Conservation (phyloP, 2,329 filamentous ascomycete species). For the Didymella lethalis region DNA sequence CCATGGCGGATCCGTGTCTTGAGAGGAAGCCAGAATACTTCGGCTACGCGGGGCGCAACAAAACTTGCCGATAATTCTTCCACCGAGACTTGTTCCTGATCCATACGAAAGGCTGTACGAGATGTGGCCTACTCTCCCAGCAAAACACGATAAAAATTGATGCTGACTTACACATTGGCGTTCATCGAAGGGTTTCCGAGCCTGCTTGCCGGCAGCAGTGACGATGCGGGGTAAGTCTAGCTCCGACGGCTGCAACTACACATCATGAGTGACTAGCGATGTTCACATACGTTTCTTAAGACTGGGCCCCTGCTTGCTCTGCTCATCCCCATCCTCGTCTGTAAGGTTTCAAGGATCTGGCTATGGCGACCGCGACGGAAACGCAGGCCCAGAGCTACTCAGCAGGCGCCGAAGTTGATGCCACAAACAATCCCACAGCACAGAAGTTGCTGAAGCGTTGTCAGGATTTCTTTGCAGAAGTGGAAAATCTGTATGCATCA, state of each 20-base stretch:
- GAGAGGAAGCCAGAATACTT: background rate
- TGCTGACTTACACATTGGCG: background rate
- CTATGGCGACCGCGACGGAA: conserved; percentile 2
- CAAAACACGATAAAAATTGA: background rate
- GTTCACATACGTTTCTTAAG: background rate
- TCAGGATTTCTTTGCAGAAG: conserved; percentile 41
- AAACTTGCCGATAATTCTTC: background rate
- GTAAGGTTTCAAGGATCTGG: background rate
- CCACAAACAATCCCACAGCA: conserved; percentile 30
- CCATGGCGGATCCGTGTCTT: background rate
- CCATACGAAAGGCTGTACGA: background rate
- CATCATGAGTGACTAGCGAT: background rate
- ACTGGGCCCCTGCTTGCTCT: background rate
- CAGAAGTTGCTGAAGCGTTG: conserved; percentile 33
- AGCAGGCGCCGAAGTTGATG: conserved; percentile 26
- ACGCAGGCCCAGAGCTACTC: conserved; percentile 14
- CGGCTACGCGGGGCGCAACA: background rate
- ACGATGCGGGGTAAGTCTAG: conserved; percentile 17
- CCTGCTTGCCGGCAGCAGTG: conserved; percentile 1
- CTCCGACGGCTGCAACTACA: background rate
- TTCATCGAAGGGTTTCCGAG: background rate
- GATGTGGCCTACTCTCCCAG: background rate
- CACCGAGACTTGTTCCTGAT: background rate
- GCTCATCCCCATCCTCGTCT: background rate
- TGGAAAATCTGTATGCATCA: conserved; percentile 37